A percentile compares a stretch with the other conserved stretches of the same genome.
Conservation (phyloP, 169 alveolate genomes). For the Eimeria sp. region DNA sequence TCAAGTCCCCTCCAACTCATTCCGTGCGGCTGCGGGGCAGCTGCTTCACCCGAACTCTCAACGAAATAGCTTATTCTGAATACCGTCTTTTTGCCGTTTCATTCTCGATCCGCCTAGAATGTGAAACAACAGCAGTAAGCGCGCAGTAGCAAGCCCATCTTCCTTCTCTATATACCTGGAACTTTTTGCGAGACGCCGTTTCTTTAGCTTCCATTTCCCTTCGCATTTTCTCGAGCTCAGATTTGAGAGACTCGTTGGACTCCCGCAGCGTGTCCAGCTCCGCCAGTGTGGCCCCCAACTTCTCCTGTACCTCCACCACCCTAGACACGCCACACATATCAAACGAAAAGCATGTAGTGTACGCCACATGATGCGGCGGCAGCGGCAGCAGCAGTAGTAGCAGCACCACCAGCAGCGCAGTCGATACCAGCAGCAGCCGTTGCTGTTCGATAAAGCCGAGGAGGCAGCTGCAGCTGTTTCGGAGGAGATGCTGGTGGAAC, state of each 20-base stretch:
- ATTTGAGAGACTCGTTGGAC: conserved; percentile 28
- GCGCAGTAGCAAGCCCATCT: neutral
- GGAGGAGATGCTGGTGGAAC: too few relatives aligned
- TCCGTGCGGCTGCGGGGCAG: neutral
- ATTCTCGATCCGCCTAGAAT: neutral
- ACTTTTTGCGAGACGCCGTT: neutral
- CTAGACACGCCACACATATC: neutral
- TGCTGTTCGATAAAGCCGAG: neutral
- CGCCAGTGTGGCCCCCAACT: conserved; percentile 12
- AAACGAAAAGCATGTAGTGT: neutral
- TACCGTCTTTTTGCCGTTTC: neutral
- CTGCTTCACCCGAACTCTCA: neutral
- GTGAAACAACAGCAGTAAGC: neutral
- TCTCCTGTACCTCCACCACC: conserved; percentile 34
- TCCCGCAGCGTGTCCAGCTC: conserved; percentile 34
- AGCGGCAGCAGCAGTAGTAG: too few relatives aligned
- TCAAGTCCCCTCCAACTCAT: too few relatives aligned
- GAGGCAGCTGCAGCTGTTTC: neutral
- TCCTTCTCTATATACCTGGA: neutral
- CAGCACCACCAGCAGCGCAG: neutral
- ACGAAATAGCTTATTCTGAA: neutral
- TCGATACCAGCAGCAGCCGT: neutral
- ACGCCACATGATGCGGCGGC: too few relatives aligned
- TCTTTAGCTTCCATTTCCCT: conserved; percentile 45
- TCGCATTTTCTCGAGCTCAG: neutral